Evolutionary conservation across 2,329 filamentous ascomycete genomes (phyloP), one percentile per base, ranked within the genome.

Genomic region (Tolypocladium tropicale): DNA sequence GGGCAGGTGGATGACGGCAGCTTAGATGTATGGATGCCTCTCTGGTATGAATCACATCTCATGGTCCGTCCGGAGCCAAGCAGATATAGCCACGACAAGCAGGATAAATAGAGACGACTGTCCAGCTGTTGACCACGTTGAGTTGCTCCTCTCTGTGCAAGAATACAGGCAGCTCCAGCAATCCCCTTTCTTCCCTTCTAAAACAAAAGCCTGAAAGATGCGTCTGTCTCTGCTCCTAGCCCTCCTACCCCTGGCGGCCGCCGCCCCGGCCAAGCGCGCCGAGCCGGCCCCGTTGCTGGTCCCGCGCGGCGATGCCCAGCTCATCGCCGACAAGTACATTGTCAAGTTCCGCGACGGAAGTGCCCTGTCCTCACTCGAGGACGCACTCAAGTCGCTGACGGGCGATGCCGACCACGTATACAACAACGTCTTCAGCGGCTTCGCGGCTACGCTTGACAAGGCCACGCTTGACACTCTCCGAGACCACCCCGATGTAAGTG

Each of bases 381-480:
- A 18, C n/a, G 23, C 32, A 6, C 33, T 52, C 30, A 34, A 21
- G 18, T 11, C 33, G n/a, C 18, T 52, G 16, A 5, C 23, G 18
- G 32, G 33, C n/a, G 33, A 52, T 21, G 36, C 36, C 34, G 51
- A 39, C 16, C 51, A 53, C 36, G 34, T 53, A 10, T 53, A 53
- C 36, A 28, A 11, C 33, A 37, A 37, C 51, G 16, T 53, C 56
- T 54, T 62, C 28, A 53, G 53, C 32, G 62, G 62, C 52, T 63
- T 64, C 49, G 36, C 62, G 7, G 59, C 61, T 9, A 60, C 54
- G 18, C 55, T 63, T 11, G 57, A 55, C 53, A 49, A 54, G 1
- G 53, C 52, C 2, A 56, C 58, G 51, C 32, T 63, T 30, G 60
- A 60, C 36, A 46, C 33, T 18, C 53, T 64, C n/a, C 58, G 57